Evolutionary conservation across 768 basidiomycete species (phyloP).

Genomic region (Cubamyces sp.): DNA sequence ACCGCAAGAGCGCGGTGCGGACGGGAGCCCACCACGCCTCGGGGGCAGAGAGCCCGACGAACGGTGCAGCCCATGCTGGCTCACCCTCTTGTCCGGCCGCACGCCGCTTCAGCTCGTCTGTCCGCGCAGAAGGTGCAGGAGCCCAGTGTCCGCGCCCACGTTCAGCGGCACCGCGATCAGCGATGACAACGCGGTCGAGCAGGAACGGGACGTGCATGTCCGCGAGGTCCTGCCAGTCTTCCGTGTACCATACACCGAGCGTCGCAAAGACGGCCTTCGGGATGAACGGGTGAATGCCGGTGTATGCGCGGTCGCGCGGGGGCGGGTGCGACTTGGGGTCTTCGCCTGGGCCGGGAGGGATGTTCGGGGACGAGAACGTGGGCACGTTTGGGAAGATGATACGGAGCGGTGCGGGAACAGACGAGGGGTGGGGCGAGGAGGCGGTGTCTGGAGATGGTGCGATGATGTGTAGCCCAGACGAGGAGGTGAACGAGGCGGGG

Average conservation of each 20-base stretch:
- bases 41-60: slow-evolving; percentile 47
- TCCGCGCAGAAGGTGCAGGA: not conserved
- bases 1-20: slow-evolving; percentile 40
- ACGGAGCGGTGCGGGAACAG: slow-evolving; percentile 62
- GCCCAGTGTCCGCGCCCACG: slow-evolving; percentile 33
- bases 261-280: slow-evolving; percentile 33
- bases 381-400: slow-evolving; percentile 74
- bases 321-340: slow-evolving; percentile 33
- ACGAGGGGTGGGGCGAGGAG: slow-evolving; percentile 9
- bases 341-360: slow-evolving; percentile 31
- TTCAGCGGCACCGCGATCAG: slow-evolving; percentile 71
- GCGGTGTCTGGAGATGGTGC: slow-evolving; percentile 19
- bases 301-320: slow-evolving; percentile 50
- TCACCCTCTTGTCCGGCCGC: slow-evolving; percentile 31
- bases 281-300: slow-evolving; percentile 65
- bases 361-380: slow-evolving; percentile 54
- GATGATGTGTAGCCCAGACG: slow-evolving; percentile 29
- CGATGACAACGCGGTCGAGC: slow-evolving; percentile 75
- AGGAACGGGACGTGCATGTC: slow-evolving; percentile 71
- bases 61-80: slow-evolving; percentile 49
- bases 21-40: slow-evolving; percentile 68
- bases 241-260: slow-evolving; percentile 53
- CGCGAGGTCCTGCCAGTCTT: slow-evolving; percentile 80
- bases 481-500: slow-evolving; percentile 28
- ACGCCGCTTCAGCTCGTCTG: slow-evolving; percentile 27